Evolutionary conservation across 1,139 yeast genomes (phyloP), one percentile per base, ranked within the genome.

Genomic region (Torulaspora pretoriensis): DNA sequence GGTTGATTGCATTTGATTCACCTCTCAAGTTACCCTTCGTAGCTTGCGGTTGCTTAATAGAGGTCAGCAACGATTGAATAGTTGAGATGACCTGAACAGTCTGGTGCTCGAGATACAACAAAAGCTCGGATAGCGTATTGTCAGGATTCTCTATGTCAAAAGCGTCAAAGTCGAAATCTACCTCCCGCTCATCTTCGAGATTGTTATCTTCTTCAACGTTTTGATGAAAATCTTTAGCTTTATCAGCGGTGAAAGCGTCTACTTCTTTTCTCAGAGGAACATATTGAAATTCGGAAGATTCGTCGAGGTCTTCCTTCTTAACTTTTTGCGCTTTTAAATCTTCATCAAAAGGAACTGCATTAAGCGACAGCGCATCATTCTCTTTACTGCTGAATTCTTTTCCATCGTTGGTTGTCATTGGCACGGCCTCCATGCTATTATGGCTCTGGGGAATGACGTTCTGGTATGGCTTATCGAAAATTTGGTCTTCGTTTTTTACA

Each of bases 1-100:
- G 73, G 43, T 83, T 80, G 50, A 90, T 89, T 22, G 86, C 88
- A 52, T 68, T 69, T 1, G 96, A 83, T 47, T 86, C 85, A 1
- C 71, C 74, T 50, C 92, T 75, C 52, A 92, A 73, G 46, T 80
- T 83, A 6, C 88, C 89, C 55, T 84, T 78, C 0, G 87, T 83
- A 2, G 88, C 81, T 55, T 83, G 82, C 10, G 88, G 87, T 55
- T 80, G 78, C 66, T 83, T 83, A 55, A 85, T 84, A 1, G 90
- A 81, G 3, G 81, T 77, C 50, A 92, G 73, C 50, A 92, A 73
- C 17, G 85, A 78, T 61, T 90, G 97, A 55, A 90, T 90, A 0
- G 96, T 85, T 24, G 89, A 79, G 46, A 92, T 92, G 1, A 92
- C 97, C 57, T 85, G 86, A 27, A 86, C 92, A 0, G 97, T 90